These are phyloP conservation scores for Lobulomyces angularis DNA, from an alignment of 192 early-diverging fungal species.

Conservation along the genomic window DNA sequence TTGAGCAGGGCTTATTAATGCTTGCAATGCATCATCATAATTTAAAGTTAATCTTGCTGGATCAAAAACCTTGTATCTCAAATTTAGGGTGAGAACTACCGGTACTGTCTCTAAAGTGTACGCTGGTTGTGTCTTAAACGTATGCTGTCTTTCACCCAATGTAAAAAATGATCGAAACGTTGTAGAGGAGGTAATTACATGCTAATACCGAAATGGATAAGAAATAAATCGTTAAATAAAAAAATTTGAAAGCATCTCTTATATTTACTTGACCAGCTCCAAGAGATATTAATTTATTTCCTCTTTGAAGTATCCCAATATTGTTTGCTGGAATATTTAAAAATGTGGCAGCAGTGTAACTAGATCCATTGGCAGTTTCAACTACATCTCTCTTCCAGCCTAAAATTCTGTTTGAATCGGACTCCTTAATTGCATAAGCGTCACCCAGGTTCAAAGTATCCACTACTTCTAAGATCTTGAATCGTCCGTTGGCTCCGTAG, in stretches of 20 bases:
- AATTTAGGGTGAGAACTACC: slow-evolving; percentile 28
- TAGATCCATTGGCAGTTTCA: neutral
- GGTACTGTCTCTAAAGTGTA: slow-evolving; percentile 32
- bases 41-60: slow-evolving; percentile 22
- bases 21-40: slow-evolving; percentile 30
- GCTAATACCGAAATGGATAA: too few relatives aligned
- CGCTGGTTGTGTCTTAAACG: slow-evolving; percentile 27
- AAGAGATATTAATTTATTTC: slow-evolving; percentile 21
- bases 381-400: slow-evolving; percentile 30
- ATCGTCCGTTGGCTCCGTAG: slow-evolving; percentile 24
- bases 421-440: slow-evolving; percentile 18
- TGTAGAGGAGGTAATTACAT: slow-evolving; percentile 33
- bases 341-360: slow-evolving; percentile 27
- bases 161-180: slow-evolving; percentile 32
- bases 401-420: slow-evolving; percentile 13
- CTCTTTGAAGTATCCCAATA: slow-evolving; percentile 27
- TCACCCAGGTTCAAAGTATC: slow-evolving; percentile 34
- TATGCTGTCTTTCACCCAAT: slow-evolving; percentile 28
- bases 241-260: too few relatives aligned
- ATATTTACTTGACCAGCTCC: too few relatives aligned
- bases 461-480: slow-evolving; percentile 25
- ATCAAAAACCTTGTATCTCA: slow-evolving; percentile 29
- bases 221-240: too few relatives aligned
- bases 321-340: slow-evolving; percentile 42
- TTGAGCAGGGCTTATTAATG: slow-evolving; percentile 30